These are phyloP conservation scores for Pichia sp. DNA, from an alignment of 1,139 yeast genomes.

Conservation along the genomic window DNA sequence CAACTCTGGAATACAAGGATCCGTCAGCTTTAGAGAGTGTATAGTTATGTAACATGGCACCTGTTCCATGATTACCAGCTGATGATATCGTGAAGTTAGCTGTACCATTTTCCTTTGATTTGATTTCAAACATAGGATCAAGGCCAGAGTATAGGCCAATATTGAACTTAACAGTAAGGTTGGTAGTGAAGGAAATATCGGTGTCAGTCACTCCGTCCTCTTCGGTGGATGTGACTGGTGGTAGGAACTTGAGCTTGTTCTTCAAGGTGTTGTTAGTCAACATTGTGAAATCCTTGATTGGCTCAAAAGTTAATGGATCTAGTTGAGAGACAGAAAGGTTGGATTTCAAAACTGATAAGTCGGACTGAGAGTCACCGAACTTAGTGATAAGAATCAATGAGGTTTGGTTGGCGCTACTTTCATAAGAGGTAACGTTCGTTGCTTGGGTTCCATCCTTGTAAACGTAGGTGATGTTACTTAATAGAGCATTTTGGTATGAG, in stretches of 20 bases:
- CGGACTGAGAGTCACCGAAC: slow-evolving; percentile 35
- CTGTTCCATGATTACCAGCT: slow-evolving; percentile 50
- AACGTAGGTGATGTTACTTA: slow-evolving; percentile 35
- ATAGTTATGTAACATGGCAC: slow-evolving; percentile 41
- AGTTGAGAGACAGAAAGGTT: slow-evolving; percentile 22
- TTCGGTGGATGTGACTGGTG: slow-evolving; percentile 7
- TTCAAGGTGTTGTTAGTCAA: slow-evolving; percentile 24
- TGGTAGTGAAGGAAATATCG: slow-evolving; percentile 26
- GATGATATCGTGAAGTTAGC: slow-evolving; percentile 44
- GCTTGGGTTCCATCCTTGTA: slow-evolving; percentile 36
- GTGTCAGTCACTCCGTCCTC: slow-evolving; percentile 16
- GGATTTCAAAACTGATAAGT: slow-evolving; percentile 27
- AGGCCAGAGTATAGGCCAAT: slow-evolving; percentile 10
- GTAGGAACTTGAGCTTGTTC: slow-evolving; percentile 17
- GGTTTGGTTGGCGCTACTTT: slow-evolving; percentile 33
- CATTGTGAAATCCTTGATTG: slow-evolving; percentile 17
- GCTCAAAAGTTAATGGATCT: slow-evolving; percentile 19
- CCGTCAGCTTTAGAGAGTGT: slow-evolving; percentile 29
- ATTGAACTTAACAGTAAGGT: slow-evolving; percentile 17
- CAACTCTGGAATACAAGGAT: slow-evolving; percentile 37
- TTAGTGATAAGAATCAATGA: slow-evolving; percentile 34
- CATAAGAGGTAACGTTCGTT: slow-evolving; percentile 15
- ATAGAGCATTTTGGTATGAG: slow-evolving; percentile 33
- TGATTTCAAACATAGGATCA: slow-evolving; percentile 26
- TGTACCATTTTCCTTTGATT: slow-evolving; percentile 42